Evolutionary conservation across 83 land plant genomes (phyloP), one percentile per base, ranked within the genome.

Genomic region (Thuja plicata): DNA sequence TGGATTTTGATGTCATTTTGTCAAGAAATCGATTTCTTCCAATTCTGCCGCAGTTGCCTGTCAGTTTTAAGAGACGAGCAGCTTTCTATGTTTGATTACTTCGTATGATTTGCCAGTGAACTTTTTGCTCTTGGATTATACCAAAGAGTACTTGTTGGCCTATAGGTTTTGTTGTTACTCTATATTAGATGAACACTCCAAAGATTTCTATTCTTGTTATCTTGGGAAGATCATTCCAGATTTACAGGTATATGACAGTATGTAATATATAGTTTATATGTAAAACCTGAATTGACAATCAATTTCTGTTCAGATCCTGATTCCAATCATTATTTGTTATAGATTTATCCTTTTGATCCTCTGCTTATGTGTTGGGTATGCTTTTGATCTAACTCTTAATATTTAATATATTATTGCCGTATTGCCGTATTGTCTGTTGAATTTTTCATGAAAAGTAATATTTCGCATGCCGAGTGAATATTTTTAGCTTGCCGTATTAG

Each of bases 41-140:
- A 12, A 45, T 27, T 82, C 48, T 46, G 85, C 30, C 85, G 0
- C 48, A 54, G 85, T 83, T 83, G 85, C 85, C 55, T 83, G 85
- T 83, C 85, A 83, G 54, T 83, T 83, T 46, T 83, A 83, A 83
- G 85, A 83, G 85, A 83, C 85, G 30, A 83, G 85, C 85, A 83
- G 54, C 85, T 48, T 83, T 30, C 85, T n/a, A 83, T 83, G 48
- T 43, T 81, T 81, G 38, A 81, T 81, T 46, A 43, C 55, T 82
- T 34, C 46, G 35, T 83, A 83, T 83, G 85, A 83, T 83, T 83
- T 83, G 48, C 48, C 16, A 46, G 55, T 83, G 85, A 83, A 83
- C 85, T n/a, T 45, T 81, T 83, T 83, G 85, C 85, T 45, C 85
- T 46, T 83, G 85, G 85, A 83, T 46, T 52, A 30, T n/a, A 27